Conservation (phyloP, 2,329 filamentous ascomycete genomes). For the Zalaria obscura region DNA sequence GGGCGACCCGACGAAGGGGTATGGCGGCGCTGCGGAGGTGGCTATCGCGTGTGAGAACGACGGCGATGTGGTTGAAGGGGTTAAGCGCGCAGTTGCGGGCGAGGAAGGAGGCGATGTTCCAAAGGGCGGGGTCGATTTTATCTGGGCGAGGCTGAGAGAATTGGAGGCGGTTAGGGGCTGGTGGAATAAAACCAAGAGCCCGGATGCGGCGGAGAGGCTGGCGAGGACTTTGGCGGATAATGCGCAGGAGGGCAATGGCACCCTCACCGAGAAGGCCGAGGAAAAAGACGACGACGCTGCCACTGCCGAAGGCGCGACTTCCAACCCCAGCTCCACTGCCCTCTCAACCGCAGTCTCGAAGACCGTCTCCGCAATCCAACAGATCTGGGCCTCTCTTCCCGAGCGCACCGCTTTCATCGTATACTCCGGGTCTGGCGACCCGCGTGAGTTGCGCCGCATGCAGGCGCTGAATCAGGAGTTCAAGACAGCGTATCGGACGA, state of each 20-base stretch:
- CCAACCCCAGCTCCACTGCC: slow-evolving; percentile 5
- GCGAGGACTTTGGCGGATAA: slow-evolving; percentile 8
- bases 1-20: slow-evolving; percentile 58
- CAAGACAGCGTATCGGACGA: slow-evolving; percentile 41
- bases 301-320: slow-evolving; percentile 7
- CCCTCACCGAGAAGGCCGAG: slow-evolving; percentile 12
- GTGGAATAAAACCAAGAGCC: slow-evolving; percentile 38
- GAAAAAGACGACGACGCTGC: not conserved
- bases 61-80: slow-evolving; percentile 40
- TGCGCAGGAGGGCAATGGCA: too few relatives aligned
- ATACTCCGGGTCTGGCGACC: slow-evolving; percentile 51
- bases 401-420: slow-evolving; percentile 47
- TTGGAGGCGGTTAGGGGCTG: slow-evolving; percentile 46
- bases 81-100: slow-evolving; percentile 38
- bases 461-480: slow-evolving; percentile 42
- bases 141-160: slow-evolving; percentile 48
- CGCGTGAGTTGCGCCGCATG: slow-evolving; percentile 39
- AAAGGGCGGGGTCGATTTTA: slow-evolving; percentile 42
- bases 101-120: slow-evolving; percentile 27
- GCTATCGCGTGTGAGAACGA: slow-evolving; percentile 44
- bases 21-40: slow-evolving; percentile 41
- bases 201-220: slow-evolving; percentile 21
- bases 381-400: slow-evolving; percentile 42
- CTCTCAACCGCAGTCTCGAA: slow-evolving; percentile 33
- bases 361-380: slow-evolving; percentile 36